Evolutionary conservation across 495 filamentous ascomycete species (phyloP).

Genomic region (Echria macrotheca): DNA sequence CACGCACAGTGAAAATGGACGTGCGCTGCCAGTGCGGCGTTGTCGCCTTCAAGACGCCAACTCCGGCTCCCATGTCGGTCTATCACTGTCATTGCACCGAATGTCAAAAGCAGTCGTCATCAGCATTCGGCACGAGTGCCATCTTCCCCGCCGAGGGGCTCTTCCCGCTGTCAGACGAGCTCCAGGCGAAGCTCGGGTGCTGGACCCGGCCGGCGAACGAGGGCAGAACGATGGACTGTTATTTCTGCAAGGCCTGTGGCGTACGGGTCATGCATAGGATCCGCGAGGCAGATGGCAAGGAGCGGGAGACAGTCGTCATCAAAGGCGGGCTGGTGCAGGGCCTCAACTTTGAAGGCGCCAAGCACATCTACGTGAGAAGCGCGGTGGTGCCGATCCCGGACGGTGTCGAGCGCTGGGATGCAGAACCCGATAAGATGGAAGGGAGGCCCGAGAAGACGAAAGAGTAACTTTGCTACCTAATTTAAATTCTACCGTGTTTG

Average conservation of each 20-base stretch:
- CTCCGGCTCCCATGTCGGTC: conserved; percentile 33
- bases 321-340: conserved; percentile 49
- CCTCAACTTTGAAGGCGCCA: conserved; percentile 32
- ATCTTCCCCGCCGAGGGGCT: conserved; percentile 35
- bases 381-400: conserved; percentile 50
- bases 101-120: conserved; percentile 53
- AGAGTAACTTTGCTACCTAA: too few relatives aligned
- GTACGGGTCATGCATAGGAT: conserved; percentile 45
- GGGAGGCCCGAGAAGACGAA: too few relatives aligned
- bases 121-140: conserved; percentile 54
- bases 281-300: conserved; percentile 30
- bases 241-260: conserved; percentile 50
- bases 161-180: conserved; percentile 43
- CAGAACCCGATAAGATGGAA: conserved; percentile 24
- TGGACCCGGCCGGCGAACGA: conserved; percentile 38
- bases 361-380: conserved; percentile 35
- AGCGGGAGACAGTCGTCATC: conserved; percentile 33
- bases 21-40: conserved; percentile 49
- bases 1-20: conserved; percentile 15
- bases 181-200: conserved; percentile 25
- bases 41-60: conserved; percentile 44
- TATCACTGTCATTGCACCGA: conserved; percentile 59
- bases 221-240: conserved; percentile 44
- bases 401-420: conserved; percentile 38
- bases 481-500: too few relatives aligned